Evolutionary conservation across 305 asterid genomes (phyloP).

Genomic region (Solanum hybrid): DNA sequence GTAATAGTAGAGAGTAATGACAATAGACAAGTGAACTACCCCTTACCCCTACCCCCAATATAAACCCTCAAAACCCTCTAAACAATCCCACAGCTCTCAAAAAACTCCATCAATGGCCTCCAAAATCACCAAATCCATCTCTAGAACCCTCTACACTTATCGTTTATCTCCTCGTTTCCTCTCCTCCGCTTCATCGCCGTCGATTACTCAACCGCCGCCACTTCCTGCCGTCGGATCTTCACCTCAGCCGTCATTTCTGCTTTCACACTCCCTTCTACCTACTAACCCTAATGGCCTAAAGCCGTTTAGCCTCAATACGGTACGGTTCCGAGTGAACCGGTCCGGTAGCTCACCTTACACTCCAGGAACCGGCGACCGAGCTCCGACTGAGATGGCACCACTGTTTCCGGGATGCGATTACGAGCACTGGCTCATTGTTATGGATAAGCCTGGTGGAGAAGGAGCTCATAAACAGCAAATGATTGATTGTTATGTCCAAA

Average conservation of each 20-base stretch:
- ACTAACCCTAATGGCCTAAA: neutral
- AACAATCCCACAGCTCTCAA: neutral
- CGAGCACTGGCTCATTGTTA: slow-evolving; percentile 20
- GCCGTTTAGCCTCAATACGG: slow-evolving; percentile 1
- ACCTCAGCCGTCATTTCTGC: neutral
- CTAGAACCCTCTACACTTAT: neutral
- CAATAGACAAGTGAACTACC: neutral
- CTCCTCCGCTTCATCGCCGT: slow-evolving; percentile 5
- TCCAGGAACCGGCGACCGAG: slow-evolving; percentile 9
- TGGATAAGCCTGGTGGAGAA: slow-evolving; percentile 14
- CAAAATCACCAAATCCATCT: neutral
- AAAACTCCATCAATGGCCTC: neutral
- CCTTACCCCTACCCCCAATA: neutral
- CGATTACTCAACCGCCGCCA: neutral
- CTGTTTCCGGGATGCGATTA: slow-evolving; percentile 20
- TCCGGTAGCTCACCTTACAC: slow-evolving; percentile 3
- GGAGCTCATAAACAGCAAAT: slow-evolving; percentile 15
- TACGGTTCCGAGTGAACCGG: slow-evolving; percentile 8
- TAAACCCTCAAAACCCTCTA: neutral
- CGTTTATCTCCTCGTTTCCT: neutral
- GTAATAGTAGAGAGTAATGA: neutral
- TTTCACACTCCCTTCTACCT: neutral
- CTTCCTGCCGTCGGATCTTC: slow-evolving; percentile 2
- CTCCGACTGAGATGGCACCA: slow-evolving; percentile 13
- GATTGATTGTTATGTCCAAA: slow-evolving; percentile 19